phyloP scores from a whole-genome alignment of 306 rosid genomes.

The Cicer arietinum region DNA sequence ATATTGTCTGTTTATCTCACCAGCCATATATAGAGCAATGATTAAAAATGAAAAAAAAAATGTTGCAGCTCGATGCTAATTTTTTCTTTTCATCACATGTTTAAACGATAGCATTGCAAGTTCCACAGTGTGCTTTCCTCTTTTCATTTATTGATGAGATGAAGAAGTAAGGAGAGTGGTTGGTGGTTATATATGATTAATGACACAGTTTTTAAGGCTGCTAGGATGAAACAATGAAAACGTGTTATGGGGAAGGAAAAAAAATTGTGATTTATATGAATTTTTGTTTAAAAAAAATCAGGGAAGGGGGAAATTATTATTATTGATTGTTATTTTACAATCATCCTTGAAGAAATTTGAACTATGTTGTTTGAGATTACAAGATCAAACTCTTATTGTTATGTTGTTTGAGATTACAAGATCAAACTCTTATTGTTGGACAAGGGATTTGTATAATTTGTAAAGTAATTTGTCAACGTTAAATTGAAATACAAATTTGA shows the following conservation, averaged over 20 bases:
- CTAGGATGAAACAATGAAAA: conserved; percentile 4
- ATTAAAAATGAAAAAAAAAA: neutral
- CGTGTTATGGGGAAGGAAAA: neutral
- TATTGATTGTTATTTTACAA: too few relatives aligned
- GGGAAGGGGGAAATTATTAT: too few relatives aligned
- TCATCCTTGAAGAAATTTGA: too few relatives aligned
- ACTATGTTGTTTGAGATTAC: too few relatives aligned
- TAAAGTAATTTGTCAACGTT: neutral
- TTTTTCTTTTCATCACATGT: neutral
- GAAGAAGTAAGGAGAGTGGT: conserved; percentile 9
- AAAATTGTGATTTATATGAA: too few relatives aligned
- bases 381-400: too few relatives aligned
- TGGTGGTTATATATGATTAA: conserved; percentile 27
- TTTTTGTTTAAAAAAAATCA: too few relatives aligned
- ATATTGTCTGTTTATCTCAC: conserved; percentile 31
- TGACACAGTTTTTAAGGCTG: conserved; percentile 18
- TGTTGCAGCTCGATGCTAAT: conserved; percentile 36
- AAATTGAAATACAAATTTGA: neutral
- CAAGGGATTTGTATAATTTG: conserved; percentile 11
- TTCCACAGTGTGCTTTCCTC: neutral
- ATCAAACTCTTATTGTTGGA: too few relatives aligned
- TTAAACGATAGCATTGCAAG: neutral
- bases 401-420: too few relatives aligned
- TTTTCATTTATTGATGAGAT: conserved; percentile 3
- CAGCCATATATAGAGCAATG: conserved; percentile 26